Conservation (phyloP, 2,329 filamentous ascomycete species). For the Endoconidiophora polonica region DNA sequence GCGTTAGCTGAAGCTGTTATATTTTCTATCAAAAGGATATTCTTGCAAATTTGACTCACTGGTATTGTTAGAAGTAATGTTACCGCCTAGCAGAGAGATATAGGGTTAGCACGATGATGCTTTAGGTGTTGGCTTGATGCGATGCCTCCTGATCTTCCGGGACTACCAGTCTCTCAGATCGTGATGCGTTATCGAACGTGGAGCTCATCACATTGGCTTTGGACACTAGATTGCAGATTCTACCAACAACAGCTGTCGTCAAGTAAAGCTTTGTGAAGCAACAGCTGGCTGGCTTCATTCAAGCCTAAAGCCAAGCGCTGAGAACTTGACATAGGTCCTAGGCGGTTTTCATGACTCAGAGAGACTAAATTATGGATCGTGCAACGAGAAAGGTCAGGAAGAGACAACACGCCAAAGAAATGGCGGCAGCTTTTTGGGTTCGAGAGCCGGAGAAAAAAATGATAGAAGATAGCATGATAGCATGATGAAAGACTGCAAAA, state of each 20-base stretch:
- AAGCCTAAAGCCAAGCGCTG: too few relatives aligned
- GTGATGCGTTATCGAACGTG: not conserved
- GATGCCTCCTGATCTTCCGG: not conserved
- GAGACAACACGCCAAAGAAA: too few relatives aligned
- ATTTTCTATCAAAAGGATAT: not conserved
- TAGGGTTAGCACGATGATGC: slow-evolving; percentile 17
- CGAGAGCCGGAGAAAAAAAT: not conserved
- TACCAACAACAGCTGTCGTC: too few relatives aligned
- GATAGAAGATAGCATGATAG: not conserved
- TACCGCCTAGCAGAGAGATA: slow-evolving; percentile 48
- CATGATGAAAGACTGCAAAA: not conserved
- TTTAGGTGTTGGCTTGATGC: not conserved
- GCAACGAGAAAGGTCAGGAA: too few relatives aligned
- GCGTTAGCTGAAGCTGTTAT: too few relatives aligned
- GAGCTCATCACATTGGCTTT: not conserved
- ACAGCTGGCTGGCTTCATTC: too few relatives aligned
- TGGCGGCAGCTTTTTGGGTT: too few relatives aligned
- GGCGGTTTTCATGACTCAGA: not conserved
- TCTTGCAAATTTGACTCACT: slow-evolving; percentile 40
- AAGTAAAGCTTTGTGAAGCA: too few relatives aligned
- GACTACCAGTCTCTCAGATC: not conserved
- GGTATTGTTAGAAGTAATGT: slow-evolving; percentile 74
- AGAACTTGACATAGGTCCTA: too few relatives aligned
- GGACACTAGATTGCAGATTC: not conserved
- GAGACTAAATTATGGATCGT: too few relatives aligned